A percentile compares a stretch with the other conserved stretches of the same genome.
These are phyloP conservation scores for Xylaria curta DNA, from an alignment of 495 filamentous ascomycete genomes.

Conservation along the genomic window DNA sequence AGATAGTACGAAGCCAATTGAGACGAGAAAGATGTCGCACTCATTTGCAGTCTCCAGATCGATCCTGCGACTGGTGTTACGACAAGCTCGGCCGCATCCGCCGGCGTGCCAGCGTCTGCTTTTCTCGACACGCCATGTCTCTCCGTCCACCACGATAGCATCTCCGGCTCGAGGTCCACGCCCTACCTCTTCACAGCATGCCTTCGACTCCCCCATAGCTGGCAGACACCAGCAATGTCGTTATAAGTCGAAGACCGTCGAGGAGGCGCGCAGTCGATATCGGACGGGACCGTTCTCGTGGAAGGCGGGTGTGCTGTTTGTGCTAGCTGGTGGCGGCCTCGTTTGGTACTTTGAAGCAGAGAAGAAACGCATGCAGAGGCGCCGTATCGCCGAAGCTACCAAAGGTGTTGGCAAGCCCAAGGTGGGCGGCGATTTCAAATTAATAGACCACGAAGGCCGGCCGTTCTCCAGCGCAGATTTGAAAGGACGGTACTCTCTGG, in stretches of 20 bases:
- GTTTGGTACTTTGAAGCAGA: constrained; percentile 89
- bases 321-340: constrained; percentile 75
- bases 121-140: constrained; percentile 28
- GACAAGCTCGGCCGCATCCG: constrained; percentile 26
- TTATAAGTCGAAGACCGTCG: constrained; percentile 58
- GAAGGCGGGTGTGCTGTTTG: constrained; percentile 86
- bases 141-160: constrained; percentile 20
- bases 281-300: constrained; percentile 80
- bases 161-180: constrained; percentile 17
- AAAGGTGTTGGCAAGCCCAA: constrained; percentile 94
- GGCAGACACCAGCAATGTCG: constrained; percentile 31
- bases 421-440: constrained; percentile 84
- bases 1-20: constrained; percentile 8
- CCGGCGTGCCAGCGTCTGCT: constrained; percentile 35
- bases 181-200: neutral
- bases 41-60: constrained; percentile 29
- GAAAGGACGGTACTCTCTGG: constrained; percentile 83
- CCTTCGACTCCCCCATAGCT: neutral
- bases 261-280: constrained; percentile 60
- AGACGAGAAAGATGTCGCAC: constrained; percentile 34
- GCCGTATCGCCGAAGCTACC: constrained; percentile 83
- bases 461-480: constrained; percentile 77
- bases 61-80: constrained; percentile 31
- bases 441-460: constrained; percentile 82
- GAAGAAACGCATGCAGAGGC: constrained; percentile 85